Percentiles rank a stretch among this genome's conserved stretches.
Conservation (phyloP, 768 basidiomycete genomes). For the Nidularia sp. region DNA sequence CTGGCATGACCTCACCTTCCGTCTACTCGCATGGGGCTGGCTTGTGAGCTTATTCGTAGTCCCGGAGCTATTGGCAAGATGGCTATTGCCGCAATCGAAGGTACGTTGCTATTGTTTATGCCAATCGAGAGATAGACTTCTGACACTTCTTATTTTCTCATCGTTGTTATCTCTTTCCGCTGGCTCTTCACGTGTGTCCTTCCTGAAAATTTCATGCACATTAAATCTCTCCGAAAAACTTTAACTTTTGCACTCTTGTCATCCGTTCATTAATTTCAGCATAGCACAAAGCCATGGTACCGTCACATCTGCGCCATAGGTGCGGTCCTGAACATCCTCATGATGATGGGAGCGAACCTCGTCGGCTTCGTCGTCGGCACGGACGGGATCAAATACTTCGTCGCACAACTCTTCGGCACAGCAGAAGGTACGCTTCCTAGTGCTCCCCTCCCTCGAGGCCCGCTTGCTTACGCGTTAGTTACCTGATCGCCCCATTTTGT, state of each 20-base stretch:
- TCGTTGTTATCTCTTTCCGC: background rate
- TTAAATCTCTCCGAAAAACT: background rate
- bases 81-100: constrained; percentile 57
- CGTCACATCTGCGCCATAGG: constrained; percentile 82
- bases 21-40: constrained; percentile 95
- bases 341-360: constrained; percentile 91
- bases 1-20: constrained; percentile 93
- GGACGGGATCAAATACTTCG: constrained; percentile 72
- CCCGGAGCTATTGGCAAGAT: constrained; percentile 71
- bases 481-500: background rate
- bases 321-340: constrained; percentile 76
- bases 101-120: constrained; percentile 33
- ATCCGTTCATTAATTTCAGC: constrained; percentile 39
- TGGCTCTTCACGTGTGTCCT: background rate
- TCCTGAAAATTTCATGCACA: background rate
- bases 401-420: constrained; percentile 58
- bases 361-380: constrained; percentile 92
- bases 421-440: constrained; percentile 48
- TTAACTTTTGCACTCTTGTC: background rate
- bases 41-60: constrained; percentile 85
- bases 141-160: background rate
- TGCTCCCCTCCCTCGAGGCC: background rate
- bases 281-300: constrained; percentile 69
- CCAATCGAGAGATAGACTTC: background rate
- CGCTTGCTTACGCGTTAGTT: background rate